Evolutionary conservation across 805 yeast species (phyloP), one percentile per base, ranked within the genome.

Genomic region (Komagataella mondaviorum): DNA sequence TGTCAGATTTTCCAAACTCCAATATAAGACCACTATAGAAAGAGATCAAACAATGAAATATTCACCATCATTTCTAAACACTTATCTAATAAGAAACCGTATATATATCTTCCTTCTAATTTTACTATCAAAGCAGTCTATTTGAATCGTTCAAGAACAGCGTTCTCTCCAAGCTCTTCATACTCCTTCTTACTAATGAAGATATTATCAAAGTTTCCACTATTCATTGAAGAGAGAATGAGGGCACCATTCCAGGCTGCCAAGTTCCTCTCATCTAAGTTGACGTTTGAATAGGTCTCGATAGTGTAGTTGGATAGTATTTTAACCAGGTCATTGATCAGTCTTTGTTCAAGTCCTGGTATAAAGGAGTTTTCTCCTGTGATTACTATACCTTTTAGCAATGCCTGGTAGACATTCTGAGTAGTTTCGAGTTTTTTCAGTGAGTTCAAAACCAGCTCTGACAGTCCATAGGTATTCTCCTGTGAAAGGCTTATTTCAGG

Each of bases 221-320:
- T 73, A 47, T 77, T 73, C 2, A 60, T 58, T 45, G 62, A 57
- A 12, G 85, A 80, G 56, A 83, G 71, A 55, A 81, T 80, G 52
- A 82, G 76, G 0, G 88, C 88, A n/a, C 89, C 89, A 30, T 81
- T 66, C 89, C 89, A 83, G 22, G 76, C 71, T 49, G 83, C 78
- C 55, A 71, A 76, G 55, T 72, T 77, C 55, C 82, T 72, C 54
- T 83, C 88, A 59, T 66, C 62, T 6, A 69, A 57, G 51, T 66
- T 71, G 10, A 69, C 71, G 43, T 74, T 68, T 47, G 65, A 57
- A 39, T 65, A 70, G 18, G 73, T 69, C 52, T 69, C 64, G 54
- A 69, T 67, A 50, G 62, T 66, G 61, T 64, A 74, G 63, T 72
- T 74, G 6, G 85, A 83, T 58, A 81, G 75, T 55, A 72, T 67